Conservation (phyloP, 345 rosid species). For the Isatis tinctoria region DNA sequence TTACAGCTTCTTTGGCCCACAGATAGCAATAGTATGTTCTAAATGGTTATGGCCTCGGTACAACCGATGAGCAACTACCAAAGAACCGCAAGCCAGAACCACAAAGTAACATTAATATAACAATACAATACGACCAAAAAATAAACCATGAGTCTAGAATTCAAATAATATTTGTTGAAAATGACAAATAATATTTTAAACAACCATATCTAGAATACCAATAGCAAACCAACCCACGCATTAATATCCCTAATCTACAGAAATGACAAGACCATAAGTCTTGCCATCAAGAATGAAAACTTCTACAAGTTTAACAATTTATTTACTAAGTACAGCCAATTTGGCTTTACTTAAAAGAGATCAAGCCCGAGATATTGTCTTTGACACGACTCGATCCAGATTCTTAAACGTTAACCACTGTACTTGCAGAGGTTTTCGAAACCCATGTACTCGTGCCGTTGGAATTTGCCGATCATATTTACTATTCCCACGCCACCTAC, state of each 20-base stretch:
- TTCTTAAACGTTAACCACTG: constrained; percentile 18
- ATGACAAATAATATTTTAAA: background rate
- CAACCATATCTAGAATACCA: background rate
- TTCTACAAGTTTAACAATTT: background rate
- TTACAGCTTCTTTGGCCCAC: no score
- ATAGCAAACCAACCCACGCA: background rate
- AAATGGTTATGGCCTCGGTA: no score
- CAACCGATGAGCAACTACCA: no score
- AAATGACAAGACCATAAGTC: background rate
- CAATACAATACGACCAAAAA: background rate
- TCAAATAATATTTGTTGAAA: background rate
- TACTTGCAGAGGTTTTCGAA: constrained; percentile 62
- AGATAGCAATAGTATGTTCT: no score
- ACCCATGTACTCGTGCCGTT: constrained; percentile 58
- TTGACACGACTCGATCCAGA: background rate
- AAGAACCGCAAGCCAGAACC: no score
- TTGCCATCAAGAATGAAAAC: background rate
- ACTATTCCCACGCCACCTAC: constrained; percentile 59
- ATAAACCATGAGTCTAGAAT: no score
- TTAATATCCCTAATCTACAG: background rate
- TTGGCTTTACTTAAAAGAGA: background rate
- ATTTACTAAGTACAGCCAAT: background rate
- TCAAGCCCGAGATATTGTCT: background rate
- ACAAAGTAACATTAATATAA: no score
- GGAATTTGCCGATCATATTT: constrained; percentile 46